Conservation (phyloP, 1,139 yeast genomes). For the Diutina neorugosa region DNA sequence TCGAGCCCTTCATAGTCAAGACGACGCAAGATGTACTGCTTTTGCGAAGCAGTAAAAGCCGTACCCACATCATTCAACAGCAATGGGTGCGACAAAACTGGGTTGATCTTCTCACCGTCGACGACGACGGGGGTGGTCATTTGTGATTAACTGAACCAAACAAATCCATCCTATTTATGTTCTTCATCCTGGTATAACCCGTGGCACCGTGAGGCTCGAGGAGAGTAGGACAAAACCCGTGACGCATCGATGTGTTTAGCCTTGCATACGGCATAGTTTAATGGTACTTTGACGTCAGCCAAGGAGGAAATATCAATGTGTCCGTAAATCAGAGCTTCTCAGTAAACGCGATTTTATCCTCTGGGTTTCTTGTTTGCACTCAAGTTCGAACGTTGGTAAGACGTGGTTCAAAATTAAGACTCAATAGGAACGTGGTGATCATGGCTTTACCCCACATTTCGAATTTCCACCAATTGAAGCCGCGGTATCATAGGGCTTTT, state of each 20-base stretch:
- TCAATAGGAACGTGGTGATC: no score
- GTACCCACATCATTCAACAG: neutral
- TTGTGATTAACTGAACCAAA: neutral
- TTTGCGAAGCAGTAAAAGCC: neutral
- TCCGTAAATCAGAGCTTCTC: no score
- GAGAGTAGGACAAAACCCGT: neutral
- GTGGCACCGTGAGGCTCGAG: neutral
- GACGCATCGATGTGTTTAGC: neutral
- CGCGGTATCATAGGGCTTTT: neutral
- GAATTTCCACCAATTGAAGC: neutral
- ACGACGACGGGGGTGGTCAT: neutral
- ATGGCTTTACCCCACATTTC: neutral
- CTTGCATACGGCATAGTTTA: neutral
- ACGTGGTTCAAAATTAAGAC: no score
- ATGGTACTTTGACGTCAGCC: neutral
- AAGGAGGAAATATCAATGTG: no score
- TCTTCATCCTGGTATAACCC: neutral
- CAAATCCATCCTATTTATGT: neutral
- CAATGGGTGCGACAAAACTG: neutral
- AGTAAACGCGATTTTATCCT: no score
- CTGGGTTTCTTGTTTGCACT: no score
- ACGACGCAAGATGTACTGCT: constrained; percentile 1
- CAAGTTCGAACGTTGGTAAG: no score
- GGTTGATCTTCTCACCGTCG: neutral
- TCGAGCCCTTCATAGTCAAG: neutral